Evolutionary conservation across 2,329 filamentous ascomycete species (phyloP).

Genomic region (Ceratocystiopsis minuta): DNA sequence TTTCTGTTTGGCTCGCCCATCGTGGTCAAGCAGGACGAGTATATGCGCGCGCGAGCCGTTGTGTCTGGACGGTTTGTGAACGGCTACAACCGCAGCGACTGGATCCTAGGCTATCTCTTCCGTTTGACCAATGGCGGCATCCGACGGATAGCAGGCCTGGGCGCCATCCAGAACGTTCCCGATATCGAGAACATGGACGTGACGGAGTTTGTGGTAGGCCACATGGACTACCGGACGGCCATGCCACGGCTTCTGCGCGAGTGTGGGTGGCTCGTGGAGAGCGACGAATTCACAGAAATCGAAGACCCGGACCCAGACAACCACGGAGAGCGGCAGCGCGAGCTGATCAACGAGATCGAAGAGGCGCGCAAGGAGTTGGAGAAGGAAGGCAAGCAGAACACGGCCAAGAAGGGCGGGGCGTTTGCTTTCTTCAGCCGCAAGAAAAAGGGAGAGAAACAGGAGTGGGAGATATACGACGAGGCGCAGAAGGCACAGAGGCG

Average conservation of each 20-base stretch:
- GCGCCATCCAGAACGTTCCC: constrained; percentile 53
- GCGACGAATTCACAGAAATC: constrained; percentile 88
- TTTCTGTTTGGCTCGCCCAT: constrained; percentile 88
- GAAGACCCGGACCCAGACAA: constrained; percentile 95
- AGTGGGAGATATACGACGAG: constrained; percentile 90
- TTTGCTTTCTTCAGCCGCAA: constrained; percentile 71
- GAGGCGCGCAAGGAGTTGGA: constrained; percentile 79
- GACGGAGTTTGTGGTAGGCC: constrained; percentile 68
- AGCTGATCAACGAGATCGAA: constrained; percentile 92
- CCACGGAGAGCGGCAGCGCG: constrained; percentile 68
- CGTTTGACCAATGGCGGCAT: constrained; percentile 86
- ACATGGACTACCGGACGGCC: constrained; percentile 89
- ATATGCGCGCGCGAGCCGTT: constrained; percentile 59
- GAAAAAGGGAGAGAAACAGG: constrained; percentile 64
- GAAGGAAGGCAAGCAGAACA: constrained; percentile 44
- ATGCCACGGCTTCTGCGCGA: constrained; percentile 79
- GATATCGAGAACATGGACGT: constrained; percentile 82
- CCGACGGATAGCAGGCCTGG: constrained; percentile 70
- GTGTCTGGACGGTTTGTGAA: constrained; percentile 89
- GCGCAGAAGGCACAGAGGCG: constrained; percentile 2
- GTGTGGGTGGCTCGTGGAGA: constrained; percentile 80
- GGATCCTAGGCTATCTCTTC: constrained; percentile 94
- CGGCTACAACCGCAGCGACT: constrained; percentile 85
- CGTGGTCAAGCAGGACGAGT: constrained; percentile 84
- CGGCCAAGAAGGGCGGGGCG: constrained; percentile 27